phyloP scores from a whole-genome alignment of 2,329 filamentous ascomycete genomes.

The Alternaria ethzedia region DNA sequence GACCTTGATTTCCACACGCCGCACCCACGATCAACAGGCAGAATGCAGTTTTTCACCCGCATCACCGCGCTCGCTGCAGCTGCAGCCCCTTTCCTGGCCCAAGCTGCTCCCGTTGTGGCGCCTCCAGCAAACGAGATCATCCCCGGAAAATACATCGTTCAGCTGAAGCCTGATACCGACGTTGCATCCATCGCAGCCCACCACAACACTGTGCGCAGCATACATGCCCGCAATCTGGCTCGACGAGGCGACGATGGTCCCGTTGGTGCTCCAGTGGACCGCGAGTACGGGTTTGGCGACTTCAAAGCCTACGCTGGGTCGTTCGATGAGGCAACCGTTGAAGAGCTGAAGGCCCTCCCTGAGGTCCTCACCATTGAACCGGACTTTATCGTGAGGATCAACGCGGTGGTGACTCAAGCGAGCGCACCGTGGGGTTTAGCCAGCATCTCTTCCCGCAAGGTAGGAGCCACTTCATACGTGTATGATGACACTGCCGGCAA shows the following conservation, averaged over 20 bases:
- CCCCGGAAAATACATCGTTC: slow-evolving; percentile 54
- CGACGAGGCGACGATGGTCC: slow-evolving; percentile 20
- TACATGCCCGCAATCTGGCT: slow-evolving; percentile 36
- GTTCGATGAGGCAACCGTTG: slow-evolving; percentile 38
- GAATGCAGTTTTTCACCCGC: slow-evolving; percentile 39
- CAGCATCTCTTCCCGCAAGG: slow-evolving; percentile 34
- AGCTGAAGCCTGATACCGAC: slow-evolving; percentile 46
- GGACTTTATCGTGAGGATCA: slow-evolving; percentile 36
- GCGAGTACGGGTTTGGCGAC: slow-evolving; percentile 34
- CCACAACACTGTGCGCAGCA: slow-evolving; percentile 35
- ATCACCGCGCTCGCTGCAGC: slow-evolving; percentile 30
- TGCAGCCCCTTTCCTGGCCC: slow-evolving; percentile 29
- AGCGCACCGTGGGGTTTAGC: slow-evolving; percentile 37
- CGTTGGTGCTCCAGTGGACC: slow-evolving; percentile 30
- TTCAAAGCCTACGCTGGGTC: slow-evolving; percentile 44
- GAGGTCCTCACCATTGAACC: slow-evolving; percentile 35
- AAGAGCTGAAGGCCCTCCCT: slow-evolving; percentile 35
- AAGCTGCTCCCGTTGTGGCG: slow-evolving; percentile 27
- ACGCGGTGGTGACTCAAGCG: slow-evolving; percentile 27
- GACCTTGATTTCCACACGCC: neutral
- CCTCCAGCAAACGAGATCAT: slow-evolving; percentile 25
- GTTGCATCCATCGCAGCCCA: slow-evolving; percentile 33
- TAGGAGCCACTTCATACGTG: slow-evolving; percentile 28
- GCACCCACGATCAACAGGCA: neutral
- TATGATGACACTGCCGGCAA: slow-evolving; percentile 36